These are phyloP conservation scores for Ceratocystis albifundus DNA, from an alignment of 2,329 filamentous ascomycete genomes.

Conservation along the genomic window DNA sequence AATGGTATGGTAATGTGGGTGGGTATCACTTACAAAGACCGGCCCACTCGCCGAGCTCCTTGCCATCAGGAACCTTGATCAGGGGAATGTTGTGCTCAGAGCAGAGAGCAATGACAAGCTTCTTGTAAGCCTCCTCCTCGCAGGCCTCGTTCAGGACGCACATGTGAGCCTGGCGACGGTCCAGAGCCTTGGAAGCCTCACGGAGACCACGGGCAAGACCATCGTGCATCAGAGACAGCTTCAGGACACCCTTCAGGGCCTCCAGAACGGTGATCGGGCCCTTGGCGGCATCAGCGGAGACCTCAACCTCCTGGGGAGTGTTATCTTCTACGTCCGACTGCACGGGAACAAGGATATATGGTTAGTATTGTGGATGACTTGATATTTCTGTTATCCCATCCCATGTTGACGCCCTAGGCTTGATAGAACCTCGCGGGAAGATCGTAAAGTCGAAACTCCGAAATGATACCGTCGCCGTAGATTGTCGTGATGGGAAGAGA, in stretches of 20 bases:
- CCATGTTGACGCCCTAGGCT: not conserved
- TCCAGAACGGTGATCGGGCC: conserved; percentile 97
- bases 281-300: conserved; percentile 80
- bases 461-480: conserved; percentile 1
- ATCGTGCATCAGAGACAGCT: conserved; percentile 98
- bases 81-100: conserved; percentile 99
- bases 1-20: no score
- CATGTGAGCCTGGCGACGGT: conserved; percentile 98
- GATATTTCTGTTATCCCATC: not conserved
- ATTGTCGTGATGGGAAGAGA: conserved; percentile 6
- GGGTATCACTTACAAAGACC: conserved; percentile 69
- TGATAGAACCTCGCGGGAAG: not conserved
- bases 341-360: conserved; percentile 17
- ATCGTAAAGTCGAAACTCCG: not conserved
- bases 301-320: conserved; percentile 90
- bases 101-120: conserved; percentile 97
- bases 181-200: conserved; percentile 96
- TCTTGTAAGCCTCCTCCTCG: conserved; percentile 99
- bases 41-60: conserved; percentile 99
- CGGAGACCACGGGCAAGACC: conserved; percentile 96
- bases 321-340: conserved; percentile 99
- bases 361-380: not conserved
- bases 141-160: conserved; percentile 99
- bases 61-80: conserved; percentile 99
- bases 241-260: conserved; percentile 96